A percentile compares a stretch with the other conserved stretches of the same genome.
These are phyloP conservation scores for Tardiomyces digboiensis DNA, from an alignment of 1,139 yeast genomes.

Conservation along the genomic window DNA sequence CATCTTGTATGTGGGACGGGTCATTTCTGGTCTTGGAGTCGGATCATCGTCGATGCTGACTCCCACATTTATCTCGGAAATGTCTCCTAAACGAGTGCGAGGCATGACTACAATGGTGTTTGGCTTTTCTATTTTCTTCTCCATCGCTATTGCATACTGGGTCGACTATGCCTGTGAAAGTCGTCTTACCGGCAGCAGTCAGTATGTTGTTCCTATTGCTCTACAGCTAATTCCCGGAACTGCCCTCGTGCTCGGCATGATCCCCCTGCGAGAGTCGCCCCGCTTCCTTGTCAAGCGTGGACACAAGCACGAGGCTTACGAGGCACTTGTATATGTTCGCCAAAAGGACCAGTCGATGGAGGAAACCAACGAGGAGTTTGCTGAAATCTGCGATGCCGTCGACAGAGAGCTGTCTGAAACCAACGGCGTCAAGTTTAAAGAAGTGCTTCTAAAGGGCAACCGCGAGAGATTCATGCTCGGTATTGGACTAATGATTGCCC, in stretches of 20 bases:
- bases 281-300: slow-evolving; percentile 61
- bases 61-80: slow-evolving; percentile 58
- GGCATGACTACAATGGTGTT: slow-evolving; percentile 46
- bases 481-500: slow-evolving; percentile 9
- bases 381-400: background rate
- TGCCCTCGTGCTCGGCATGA: slow-evolving; percentile 37
- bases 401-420: background rate
- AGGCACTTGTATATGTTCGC: slow-evolving; percentile 36
- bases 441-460: background rate
- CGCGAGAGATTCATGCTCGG: slow-evolving; percentile 5
- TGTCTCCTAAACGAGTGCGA: slow-evolving; percentile 48
- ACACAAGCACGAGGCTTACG: slow-evolving; percentile 54
- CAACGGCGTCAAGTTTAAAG: background rate
- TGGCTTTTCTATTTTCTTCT: slow-evolving; percentile 51
- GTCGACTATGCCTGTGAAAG: slow-evolving; percentile 20
- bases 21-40: slow-evolving; percentile 50
- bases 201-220: background rate
- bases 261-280: slow-evolving; percentile 63
- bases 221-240: slow-evolving; percentile 52
- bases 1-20: slow-evolving; percentile 35
- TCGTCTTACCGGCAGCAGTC: background rate
- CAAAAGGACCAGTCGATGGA: background rate
- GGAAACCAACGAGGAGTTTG: slow-evolving; percentile 1
- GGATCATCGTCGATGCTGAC: slow-evolving; percentile 56
- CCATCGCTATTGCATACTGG: slow-evolving; percentile 31